These are phyloP conservation scores for Ichthyophonus hoferi DNA, from an alignment of 208 protist species.

Conservation along the genomic window DNA sequence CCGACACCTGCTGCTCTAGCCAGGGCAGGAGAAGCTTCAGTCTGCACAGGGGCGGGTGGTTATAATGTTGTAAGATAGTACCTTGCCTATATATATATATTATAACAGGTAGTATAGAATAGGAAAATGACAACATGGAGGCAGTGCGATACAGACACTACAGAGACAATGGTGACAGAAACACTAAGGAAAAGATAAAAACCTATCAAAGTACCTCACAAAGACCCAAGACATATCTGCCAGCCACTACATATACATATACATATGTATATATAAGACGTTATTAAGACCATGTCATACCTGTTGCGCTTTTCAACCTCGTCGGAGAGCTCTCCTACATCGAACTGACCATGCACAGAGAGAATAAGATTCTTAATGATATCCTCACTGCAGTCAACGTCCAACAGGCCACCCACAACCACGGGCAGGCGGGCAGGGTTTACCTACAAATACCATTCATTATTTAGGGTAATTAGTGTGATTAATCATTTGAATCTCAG, in stretches of 20 bases:
- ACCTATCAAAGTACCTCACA: neutral
- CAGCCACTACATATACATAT: no score
- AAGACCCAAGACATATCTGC: neutral
- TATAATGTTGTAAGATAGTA: slow-evolving; percentile 45
- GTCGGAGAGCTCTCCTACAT: slow-evolving; percentile 76
- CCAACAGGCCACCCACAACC: slow-evolving; percentile 95
- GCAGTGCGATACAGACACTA: no score
- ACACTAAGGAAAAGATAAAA: neutral
- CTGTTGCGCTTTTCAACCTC: slow-evolving; percentile 73
- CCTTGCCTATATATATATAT: neutral
- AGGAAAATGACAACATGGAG: no score
- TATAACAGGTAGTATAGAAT: no score
- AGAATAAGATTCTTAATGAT: slow-evolving; percentile 89
- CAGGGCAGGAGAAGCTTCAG: slow-evolving; percentile 94
- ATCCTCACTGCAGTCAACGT: slow-evolving; percentile 92
- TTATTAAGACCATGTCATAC: no score
- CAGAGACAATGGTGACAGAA: no score
- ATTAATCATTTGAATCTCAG: no score
- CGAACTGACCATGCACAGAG: slow-evolving; percentile 87
- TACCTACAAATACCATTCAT: slow-evolving; percentile 75
- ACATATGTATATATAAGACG: no score
- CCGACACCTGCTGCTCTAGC: slow-evolving; percentile 86
- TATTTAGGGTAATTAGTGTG: no score
- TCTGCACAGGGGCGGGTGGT: slow-evolving; percentile 49
- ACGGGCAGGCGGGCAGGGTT: slow-evolving; percentile 91